Percentiles rank a stretch among this genome's conserved stretches.
phyloP scores from a whole-genome alignment of 768 basidiomycete species.

The Holtermanniella nyarrowii region DNA sequence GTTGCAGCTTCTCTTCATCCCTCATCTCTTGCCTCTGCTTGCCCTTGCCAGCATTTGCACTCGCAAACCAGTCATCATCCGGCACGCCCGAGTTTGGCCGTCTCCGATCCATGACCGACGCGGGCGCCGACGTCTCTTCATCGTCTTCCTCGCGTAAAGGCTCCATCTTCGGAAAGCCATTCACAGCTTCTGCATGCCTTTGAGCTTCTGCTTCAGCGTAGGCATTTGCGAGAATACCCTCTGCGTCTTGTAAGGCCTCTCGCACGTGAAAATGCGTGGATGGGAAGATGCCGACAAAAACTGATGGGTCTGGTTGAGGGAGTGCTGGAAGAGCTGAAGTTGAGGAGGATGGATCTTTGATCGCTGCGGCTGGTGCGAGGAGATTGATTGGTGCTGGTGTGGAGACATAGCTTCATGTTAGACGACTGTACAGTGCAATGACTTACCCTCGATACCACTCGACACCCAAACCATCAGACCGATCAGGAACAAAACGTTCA shows the following conservation, averaged over 20 bases:
- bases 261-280: slow-evolving; percentile 77
- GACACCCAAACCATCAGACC: slow-evolving; percentile 55
- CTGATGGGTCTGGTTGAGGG: slow-evolving; percentile 42
- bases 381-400: slow-evolving; percentile 62
- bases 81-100: slow-evolving; percentile 1
- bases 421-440: slow-evolving; percentile 7
- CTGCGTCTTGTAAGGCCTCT: slow-evolving; percentile 76
- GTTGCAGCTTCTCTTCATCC: slow-evolving; percentile 27
- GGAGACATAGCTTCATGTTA: slow-evolving; percentile 4
- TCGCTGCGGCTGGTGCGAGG: slow-evolving; percentile 7
- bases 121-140: slow-evolving; percentile 13
- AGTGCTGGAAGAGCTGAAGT: slow-evolving; percentile 1
- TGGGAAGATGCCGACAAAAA: slow-evolving; percentile 90
- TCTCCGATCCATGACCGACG: slow-evolving; percentile 1
- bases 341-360: neutral
- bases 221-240: slow-evolving; percentile 69
- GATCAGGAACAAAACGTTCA: slow-evolving; percentile 69
- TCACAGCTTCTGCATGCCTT: slow-evolving; percentile 28
- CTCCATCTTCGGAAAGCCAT: slow-evolving; percentile 45
- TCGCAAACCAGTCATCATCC: slow-evolving; percentile 1
- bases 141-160: slow-evolving; percentile 59
- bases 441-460: slow-evolving; percentile 91
- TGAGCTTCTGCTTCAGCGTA: slow-evolving; percentile 46
- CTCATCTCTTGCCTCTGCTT: neutral
- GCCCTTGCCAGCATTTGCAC: neutral